Evolutionary conservation across 2,329 filamentous ascomycete species (phyloP).

Genomic region (Myriosclerotinia duriaeana): DNA sequence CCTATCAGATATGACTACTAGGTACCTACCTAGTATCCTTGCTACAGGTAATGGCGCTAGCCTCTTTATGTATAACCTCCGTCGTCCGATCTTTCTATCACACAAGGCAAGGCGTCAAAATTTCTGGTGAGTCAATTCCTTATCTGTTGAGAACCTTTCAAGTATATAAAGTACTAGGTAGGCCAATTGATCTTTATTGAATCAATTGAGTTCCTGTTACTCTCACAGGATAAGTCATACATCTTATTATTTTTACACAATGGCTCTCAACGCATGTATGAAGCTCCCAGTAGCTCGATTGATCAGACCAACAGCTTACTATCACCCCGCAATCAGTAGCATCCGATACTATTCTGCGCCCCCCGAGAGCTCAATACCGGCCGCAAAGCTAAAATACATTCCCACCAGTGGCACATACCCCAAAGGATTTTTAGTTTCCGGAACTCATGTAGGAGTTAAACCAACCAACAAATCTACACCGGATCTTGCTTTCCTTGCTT

Average conservation of each 20-base stretch:
- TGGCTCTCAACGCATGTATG: constrained; percentile 36
- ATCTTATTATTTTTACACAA: constrained; percentile 25
- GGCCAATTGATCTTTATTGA: constrained; percentile 5
- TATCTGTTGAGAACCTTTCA: background rate
- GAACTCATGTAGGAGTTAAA: constrained; percentile 91
- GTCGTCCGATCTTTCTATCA: constrained; percentile 17
- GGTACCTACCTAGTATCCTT: constrained; percentile 3
- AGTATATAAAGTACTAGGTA: constrained; percentile 10
- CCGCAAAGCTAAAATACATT: constrained; percentile 86
- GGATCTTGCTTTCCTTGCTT: constrained; percentile 85
- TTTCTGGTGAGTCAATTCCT: constrained; percentile 22
- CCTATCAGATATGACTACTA: constrained; percentile 7
- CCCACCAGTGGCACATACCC: constrained; percentile 84
- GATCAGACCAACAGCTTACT: constrained; percentile 32
- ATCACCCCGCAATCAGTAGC: constrained; percentile 26
- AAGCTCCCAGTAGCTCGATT: constrained; percentile 32
- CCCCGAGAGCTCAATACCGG: constrained; percentile 61
- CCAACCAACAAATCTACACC: constrained; percentile 86
- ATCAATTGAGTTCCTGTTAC: background rate
- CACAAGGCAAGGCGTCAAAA: background rate
- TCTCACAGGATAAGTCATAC: background rate
- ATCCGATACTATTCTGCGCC: constrained; percentile 59
- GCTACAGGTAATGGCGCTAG: background rate
- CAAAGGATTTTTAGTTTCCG: constrained; percentile 82
- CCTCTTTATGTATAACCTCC: constrained; percentile 13